Conservation (phyloP, 345 rosid genomes). For the Pistacia integerrima region DNA sequence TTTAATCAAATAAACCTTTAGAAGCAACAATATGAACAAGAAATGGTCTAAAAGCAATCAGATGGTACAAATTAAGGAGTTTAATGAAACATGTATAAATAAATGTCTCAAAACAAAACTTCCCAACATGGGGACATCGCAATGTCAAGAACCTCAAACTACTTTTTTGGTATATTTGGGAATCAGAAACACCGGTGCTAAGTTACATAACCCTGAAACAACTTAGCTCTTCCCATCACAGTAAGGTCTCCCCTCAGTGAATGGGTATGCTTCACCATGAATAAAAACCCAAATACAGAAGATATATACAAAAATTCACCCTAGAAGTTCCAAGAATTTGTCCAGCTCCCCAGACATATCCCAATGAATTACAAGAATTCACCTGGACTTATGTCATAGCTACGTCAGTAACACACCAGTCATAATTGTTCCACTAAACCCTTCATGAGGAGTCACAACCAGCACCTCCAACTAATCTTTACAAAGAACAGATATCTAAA, state of each 20-base stretch:
- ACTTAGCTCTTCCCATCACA: slow-evolving; percentile 21
- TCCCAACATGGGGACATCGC: slow-evolving; percentile 25
- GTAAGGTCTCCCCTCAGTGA: slow-evolving; percentile 16
- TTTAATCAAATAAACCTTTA: not conserved
- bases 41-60: slow-evolving; percentile 26
- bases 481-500: slow-evolving; percentile 15
- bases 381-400: slow-evolving; percentile 16
- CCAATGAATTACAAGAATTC: slow-evolving; percentile 10
- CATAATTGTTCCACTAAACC: slow-evolving; percentile 22
- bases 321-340: slow-evolving; percentile 28
- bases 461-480: slow-evolving; percentile 26
- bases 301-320: slow-evolving; percentile 43
- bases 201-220: slow-evolving; percentile 20
- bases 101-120: slow-evolving; percentile 32
- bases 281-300: slow-evolving; percentile 24
- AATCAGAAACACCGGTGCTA: slow-evolving; percentile 24
- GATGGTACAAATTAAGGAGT: slow-evolving; percentile 14
- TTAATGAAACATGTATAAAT: slow-evolving; percentile 20
- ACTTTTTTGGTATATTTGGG: slow-evolving; percentile 8
- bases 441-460: slow-evolving; percentile 22
- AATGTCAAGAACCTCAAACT: slow-evolving; percentile 22
- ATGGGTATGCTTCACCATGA: slow-evolving; percentile 20
- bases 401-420: slow-evolving; percentile 23
- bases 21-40: not conserved
- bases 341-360: slow-evolving; percentile 27